Conservation (phyloP, 192 early-diverging fungal genomes). For the Rhizoclosmatium sp. region DNA sequence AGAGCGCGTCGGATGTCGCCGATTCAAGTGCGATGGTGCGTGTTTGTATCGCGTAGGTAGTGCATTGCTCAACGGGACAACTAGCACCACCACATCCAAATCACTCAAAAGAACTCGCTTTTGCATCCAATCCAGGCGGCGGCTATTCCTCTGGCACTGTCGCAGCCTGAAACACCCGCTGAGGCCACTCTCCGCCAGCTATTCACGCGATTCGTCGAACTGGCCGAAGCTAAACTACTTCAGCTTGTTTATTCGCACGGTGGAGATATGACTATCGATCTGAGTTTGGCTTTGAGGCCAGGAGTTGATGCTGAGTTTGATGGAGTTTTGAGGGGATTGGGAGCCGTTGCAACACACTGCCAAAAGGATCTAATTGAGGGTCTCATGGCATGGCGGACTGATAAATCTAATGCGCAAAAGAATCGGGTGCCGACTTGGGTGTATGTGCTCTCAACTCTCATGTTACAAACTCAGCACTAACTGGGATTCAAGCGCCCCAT, state of each 20-base stretch:
- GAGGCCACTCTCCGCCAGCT: constrained; percentile 31
- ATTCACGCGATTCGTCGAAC: constrained; percentile 42
- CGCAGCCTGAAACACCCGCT: neutral
- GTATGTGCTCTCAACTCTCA: neutral
- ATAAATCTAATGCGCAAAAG: constrained; percentile 39
- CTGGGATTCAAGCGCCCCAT: constrained; percentile 23
- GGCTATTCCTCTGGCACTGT: too few relatives aligned
- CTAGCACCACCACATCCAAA: too few relatives aligned
- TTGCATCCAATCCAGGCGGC: too few relatives aligned
- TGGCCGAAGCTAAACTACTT: constrained; percentile 42
- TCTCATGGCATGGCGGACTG: constrained; percentile 64
- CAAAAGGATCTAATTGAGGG: constrained; percentile 79
- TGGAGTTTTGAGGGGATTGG: constrained; percentile 77
- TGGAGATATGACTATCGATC: constrained; percentile 40
- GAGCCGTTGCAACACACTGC: constrained; percentile 80
- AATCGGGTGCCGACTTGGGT: constrained; percentile 4
- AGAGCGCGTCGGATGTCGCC: too few relatives aligned
- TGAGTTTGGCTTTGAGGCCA: constrained; percentile 40
- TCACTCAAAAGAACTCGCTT: too few relatives aligned
- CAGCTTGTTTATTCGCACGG: constrained; percentile 28
- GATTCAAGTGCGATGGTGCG: too few relatives aligned
- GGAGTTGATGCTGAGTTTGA: constrained; percentile 81
- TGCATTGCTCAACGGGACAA: too few relatives aligned
- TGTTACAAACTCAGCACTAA: neutral
- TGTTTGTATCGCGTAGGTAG: too few relatives aligned